phyloP scores from a whole-genome alignment of 164 flowering plant genomes.

The Vitis riparia region DNA sequence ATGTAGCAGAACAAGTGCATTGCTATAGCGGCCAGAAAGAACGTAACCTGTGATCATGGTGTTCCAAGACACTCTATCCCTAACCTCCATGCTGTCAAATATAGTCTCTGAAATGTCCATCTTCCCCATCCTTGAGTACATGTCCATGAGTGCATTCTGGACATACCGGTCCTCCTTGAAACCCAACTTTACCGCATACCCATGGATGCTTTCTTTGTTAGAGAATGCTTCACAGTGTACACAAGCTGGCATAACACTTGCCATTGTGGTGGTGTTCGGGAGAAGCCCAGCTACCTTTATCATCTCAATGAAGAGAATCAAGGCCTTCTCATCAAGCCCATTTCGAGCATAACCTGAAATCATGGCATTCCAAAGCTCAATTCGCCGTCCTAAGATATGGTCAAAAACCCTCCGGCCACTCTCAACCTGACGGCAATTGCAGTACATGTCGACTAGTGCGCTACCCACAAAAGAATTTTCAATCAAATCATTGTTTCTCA shows the following conservation, averaged over 20 bases:
- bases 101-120: constrained; percentile 45
- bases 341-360: constrained; percentile 70
- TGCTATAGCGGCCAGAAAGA: constrained; percentile 42
- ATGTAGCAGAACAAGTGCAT: constrained; percentile 54
- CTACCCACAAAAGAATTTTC: constrained; percentile 63
- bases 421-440: constrained; percentile 54
- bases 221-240: constrained; percentile 52
- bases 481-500: constrained; percentile 43
- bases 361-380: constrained; percentile 83
- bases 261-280: constrained; percentile 73
- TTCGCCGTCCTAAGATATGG: constrained; percentile 27
- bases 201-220: constrained; percentile 62
- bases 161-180: constrained; percentile 54
- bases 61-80: constrained; percentile 79
- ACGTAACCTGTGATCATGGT: constrained; percentile 79
- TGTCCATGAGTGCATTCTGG: constrained; percentile 81
- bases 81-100: constrained; percentile 52
- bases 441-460: constrained; percentile 88
- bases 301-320: constrained; percentile 63
- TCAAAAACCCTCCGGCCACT: constrained; percentile 63
- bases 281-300: constrained; percentile 33
- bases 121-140: constrained; percentile 72
- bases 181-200: constrained; percentile 63
- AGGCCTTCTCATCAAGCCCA: constrained; percentile 53
- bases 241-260: constrained; percentile 72